phyloP scores from a whole-genome alignment of 1,139 yeast genomes.

The Kodamaea sp. region DNA sequence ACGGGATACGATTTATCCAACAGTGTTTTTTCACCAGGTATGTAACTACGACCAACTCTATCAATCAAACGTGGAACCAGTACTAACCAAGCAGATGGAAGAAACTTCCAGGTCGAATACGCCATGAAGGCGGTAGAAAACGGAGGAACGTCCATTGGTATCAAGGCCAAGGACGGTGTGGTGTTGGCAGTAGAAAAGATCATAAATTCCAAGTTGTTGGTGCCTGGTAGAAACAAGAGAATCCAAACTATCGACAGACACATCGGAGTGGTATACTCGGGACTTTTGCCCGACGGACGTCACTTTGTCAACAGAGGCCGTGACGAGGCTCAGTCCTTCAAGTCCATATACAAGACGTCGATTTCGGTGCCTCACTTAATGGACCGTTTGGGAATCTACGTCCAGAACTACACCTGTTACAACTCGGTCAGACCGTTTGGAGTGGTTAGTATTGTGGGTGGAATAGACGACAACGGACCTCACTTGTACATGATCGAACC shows the following conservation, averaged over 20 bases:
- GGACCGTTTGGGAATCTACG: conserved; percentile 87
- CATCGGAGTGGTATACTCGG: conserved; percentile 92
- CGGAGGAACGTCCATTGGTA: conserved; percentile 93
- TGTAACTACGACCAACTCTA: conserved; percentile 14
- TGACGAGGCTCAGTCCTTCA: conserved; percentile 84
- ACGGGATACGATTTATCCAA: conserved; percentile 96
- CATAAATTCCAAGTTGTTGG: conserved; percentile 81
- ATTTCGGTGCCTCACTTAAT: conserved; percentile 81
- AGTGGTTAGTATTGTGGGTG: conserved; percentile 87
- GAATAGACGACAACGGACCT: conserved; percentile 84
- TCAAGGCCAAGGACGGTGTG: conserved; percentile 88
- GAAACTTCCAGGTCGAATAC: conserved; percentile 98
- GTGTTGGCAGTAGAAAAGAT: conserved; percentile 96
- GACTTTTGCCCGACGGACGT: conserved; percentile 94
- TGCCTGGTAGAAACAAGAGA: conserved; percentile 84
- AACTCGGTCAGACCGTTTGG: conserved; percentile 98
- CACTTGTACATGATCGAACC: conserved; percentile 98
- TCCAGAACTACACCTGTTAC: conserved; percentile 93
- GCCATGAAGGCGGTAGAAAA: conserved; percentile 98
- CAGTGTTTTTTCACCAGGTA: conserved; percentile 69
- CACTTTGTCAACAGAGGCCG: conserved; percentile 90
- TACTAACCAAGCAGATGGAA: conserved; percentile 70
- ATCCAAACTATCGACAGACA: conserved; percentile 93
- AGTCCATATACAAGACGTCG: conserved; percentile 72
- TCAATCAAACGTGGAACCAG: neutral